A percentile compares a stretch with the other conserved stretches of the same genome.
Evolutionary conservation across 2,329 filamentous ascomycete genomes (phyloP).

Genomic region (Xylaria sp.): DNA sequence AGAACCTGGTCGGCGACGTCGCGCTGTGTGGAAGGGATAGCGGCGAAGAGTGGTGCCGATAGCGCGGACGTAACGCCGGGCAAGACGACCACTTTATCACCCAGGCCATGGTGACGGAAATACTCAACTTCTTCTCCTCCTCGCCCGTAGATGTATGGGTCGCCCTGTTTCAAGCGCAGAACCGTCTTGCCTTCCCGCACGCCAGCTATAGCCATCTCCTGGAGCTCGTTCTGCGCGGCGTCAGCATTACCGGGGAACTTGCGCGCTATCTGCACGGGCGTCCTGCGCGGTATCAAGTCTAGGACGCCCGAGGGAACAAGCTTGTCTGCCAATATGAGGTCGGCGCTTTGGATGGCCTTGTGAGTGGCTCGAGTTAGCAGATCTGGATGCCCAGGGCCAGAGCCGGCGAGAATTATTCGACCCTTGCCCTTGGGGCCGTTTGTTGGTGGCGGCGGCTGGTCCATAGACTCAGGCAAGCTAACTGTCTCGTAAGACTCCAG

Average conservation of each 20-base stretch:
- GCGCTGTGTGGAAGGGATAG: slow-evolving; percentile 85
- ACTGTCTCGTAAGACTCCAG: slow-evolving; percentile 70
- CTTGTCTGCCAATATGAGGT: slow-evolving; percentile 85
- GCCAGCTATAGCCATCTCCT: slow-evolving; percentile 76
- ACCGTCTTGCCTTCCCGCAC: slow-evolving; percentile 73
- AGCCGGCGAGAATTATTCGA: slow-evolving; percentile 85
- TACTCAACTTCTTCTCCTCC: slow-evolving; percentile 91
- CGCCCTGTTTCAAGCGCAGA: slow-evolving; percentile 90
- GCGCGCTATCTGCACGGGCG: slow-evolving; percentile 86
- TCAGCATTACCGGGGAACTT: slow-evolving; percentile 99
- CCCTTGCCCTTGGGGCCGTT: slow-evolving; percentile 50
- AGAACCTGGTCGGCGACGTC: slow-evolving; percentile 91
- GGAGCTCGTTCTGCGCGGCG: slow-evolving; percentile 86
- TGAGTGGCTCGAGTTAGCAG: slow-evolving; percentile 84
- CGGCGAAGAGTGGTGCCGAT: slow-evolving; percentile 85
- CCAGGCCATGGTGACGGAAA: slow-evolving; percentile 75
- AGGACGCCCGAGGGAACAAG: slow-evolving; percentile 84
- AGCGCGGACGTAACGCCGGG: slow-evolving; percentile 91
- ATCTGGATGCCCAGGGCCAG: slow-evolving; percentile 90
- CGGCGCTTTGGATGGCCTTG: slow-evolving; percentile 75
- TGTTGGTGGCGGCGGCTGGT: slow-evolving; percentile 26
- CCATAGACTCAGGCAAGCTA: slow-evolving; percentile 24
- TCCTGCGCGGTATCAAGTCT: slow-evolving; percentile 87
- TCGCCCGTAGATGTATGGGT: slow-evolving; percentile 94
- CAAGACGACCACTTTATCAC: slow-evolving; percentile 69